These are phyloP conservation scores for Leccinum colubrinum DNA, from an alignment of 1,284 basidiomycete genomes.

Conservation along the genomic window DNA sequence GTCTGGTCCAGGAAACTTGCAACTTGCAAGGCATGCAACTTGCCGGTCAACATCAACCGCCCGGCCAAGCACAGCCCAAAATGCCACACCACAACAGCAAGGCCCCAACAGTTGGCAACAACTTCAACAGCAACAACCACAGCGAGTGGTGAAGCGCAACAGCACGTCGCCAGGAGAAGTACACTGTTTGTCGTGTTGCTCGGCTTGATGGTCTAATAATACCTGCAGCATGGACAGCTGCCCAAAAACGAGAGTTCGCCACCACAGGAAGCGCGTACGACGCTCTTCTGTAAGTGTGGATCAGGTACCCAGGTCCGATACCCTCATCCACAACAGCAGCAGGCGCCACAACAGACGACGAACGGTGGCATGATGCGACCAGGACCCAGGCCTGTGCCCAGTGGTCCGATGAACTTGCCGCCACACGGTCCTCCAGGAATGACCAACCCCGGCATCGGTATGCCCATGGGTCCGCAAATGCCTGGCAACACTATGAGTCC, in stretches of 20 bases:
- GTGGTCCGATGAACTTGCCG: constrained; percentile 35
- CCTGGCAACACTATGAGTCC: constrained; percentile 26
- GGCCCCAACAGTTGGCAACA: constrained; percentile 18
- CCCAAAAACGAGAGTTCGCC: constrained; percentile 60
- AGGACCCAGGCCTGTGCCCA: constrained; percentile 32
- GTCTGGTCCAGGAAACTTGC: neutral
- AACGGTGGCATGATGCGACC: constrained; percentile 35
- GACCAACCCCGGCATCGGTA: constrained; percentile 31
- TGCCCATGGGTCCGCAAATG: constrained; percentile 29
- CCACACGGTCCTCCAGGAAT: constrained; percentile 33
- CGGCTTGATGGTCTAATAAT: constrained; percentile 3
- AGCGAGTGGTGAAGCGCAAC: constrained; percentile 53
- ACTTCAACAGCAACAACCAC: constrained; percentile 7
- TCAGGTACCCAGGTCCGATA: constrained; percentile 33
- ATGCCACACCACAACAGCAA: constrained; percentile 17
- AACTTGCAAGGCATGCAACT: constrained; percentile 18
- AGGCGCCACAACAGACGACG: constrained; percentile 28
- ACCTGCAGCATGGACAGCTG: constrained; percentile 46
- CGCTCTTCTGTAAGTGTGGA: constrained; percentile 50
- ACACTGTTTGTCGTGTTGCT: constrained; percentile 10
- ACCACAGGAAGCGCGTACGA: constrained; percentile 56
- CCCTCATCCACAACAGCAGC: constrained; percentile 33
- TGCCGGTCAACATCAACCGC: constrained; percentile 21
- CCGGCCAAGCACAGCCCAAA: constrained; percentile 28
- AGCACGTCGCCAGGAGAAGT: constrained; percentile 65